Evolutionary conservation across 1,139 yeast species (phyloP).

Genomic region (Yamadazyma taylorii): DNA sequence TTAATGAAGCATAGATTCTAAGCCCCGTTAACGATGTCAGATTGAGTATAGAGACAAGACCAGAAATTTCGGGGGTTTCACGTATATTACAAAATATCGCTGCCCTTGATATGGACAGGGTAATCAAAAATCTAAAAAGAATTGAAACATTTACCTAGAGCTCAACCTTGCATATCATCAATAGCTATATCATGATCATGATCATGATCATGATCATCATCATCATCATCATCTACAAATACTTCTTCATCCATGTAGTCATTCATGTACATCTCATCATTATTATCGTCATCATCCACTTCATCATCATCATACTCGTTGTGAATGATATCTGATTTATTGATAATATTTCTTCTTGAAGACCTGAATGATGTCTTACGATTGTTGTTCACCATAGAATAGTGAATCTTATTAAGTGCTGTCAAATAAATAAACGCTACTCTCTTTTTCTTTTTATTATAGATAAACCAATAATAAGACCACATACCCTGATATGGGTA

Average conservation of each 20-base stretch:
- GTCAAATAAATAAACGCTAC: slow-evolving; percentile 76
- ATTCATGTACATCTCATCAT: slow-evolving; percentile 20
- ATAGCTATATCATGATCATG: slow-evolving; percentile 37
- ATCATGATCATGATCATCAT: too few species aligned
- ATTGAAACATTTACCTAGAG: too few species aligned
- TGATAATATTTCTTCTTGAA: slow-evolving; percentile 5
- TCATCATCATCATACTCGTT: slow-evolving; percentile 19
- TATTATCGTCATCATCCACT: slow-evolving; percentile 22
- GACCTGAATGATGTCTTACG: slow-evolving; percentile 20
- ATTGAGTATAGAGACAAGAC: too few species aligned
- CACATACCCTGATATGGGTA: slow-evolving; percentile 79
- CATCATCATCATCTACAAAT: slow-evolving; percentile 31
- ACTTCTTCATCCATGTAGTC: slow-evolving; percentile 29
- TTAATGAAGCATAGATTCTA: too few species aligned
- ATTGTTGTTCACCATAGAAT: slow-evolving; percentile 32
- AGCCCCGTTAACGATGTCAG: too few species aligned
- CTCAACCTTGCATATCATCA: slow-evolving; percentile 38
- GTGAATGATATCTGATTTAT: slow-evolving; percentile 10
- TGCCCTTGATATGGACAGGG: too few species aligned
- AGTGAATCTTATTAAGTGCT: slow-evolving; percentile 45
- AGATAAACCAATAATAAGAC: slow-evolving; percentile 92
- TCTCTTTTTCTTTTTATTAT: slow-evolving; percentile 85
- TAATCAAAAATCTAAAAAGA: too few species aligned
- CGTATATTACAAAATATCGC: too few species aligned
- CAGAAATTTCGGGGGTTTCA: too few species aligned